Base-by-base conservation (phyloP, 176 grass and related monocot genomes). In the Triticum monococcum region DNA sequence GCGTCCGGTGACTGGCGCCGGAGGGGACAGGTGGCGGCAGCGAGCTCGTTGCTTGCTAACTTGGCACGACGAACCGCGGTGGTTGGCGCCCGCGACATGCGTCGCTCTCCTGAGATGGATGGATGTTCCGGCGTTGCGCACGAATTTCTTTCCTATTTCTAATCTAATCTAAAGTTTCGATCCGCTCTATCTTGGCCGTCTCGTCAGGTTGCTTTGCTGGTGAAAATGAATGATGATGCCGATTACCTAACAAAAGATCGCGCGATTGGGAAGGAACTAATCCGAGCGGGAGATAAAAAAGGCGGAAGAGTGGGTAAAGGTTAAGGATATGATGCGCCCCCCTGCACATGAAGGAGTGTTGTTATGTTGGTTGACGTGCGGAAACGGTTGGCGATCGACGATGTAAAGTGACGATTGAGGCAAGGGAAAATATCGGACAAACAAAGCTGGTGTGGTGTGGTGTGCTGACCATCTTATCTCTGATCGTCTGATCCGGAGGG, bases 381-480 rank as follows among this genome's bases (percentile, higher is more conserved):
- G 7, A 63, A 81, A 52, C 33, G 82, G 82, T 46, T 84, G 56
- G 35, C 37, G 13, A 75, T 14, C 71, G 48, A 5, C 48, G 25
- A 74, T 12, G 23, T 11, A 25, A 24, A 20, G 25, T 12, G 67
- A 84, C 7, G 41, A 11, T 36, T 6, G 28, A 23, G 12, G 43
- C 43, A 8, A 12, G 24, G 18, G 81, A 35, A 40, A 30, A 64
- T 73, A 17, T 17, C 9, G 26, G 78, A 46, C 37, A 82, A 82
- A 45, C 50, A 82, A 82, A 69, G 71, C 54, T 82, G 83, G 79
- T 60, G 87, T 20, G 79, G 43, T 75, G 87, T 25, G 80, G 32
- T 66, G 52, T 56, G 76, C 54, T 57, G 18, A 57, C 14, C 38
- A 59, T 79, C 84, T 90, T 90, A 87, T 87, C 84, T 82, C 35